Conservation (phyloP, 139 green algal genomes). For the Chlorella sorokiniana region DNA sequence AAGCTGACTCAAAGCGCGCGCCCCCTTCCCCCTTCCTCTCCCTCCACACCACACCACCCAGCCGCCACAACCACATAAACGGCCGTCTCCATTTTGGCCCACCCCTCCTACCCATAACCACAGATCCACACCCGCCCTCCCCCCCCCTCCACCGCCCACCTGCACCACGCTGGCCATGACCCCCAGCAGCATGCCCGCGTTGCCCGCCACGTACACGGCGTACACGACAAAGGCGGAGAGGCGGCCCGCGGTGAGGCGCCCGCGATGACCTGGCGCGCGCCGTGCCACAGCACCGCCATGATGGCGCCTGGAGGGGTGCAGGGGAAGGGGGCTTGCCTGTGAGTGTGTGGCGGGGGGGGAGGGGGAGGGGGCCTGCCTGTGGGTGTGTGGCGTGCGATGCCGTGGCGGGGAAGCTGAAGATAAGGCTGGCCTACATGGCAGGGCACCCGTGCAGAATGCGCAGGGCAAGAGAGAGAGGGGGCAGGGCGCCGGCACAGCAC, state of each 20-base stretch:
- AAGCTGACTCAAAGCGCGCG: not conserved
- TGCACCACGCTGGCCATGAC: slow-evolving; percentile 50
- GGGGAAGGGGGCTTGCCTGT: not conserved
- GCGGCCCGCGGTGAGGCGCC: slow-evolving; percentile 59
- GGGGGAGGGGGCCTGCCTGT: not conserved
- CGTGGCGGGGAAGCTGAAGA: not conserved
- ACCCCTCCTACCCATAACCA: not conserved
- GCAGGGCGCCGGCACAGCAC: too few species aligned
- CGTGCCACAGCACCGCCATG: slow-evolving; percentile 76
- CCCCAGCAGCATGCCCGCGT: slow-evolving; percentile 44
- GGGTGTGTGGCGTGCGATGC: not conserved
- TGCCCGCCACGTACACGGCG: slow-evolving; percentile 51
- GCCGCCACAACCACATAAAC: too few species aligned
- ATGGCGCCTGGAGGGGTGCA: slow-evolving; percentile 24
- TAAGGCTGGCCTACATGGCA: too few species aligned
- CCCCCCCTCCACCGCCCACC: slow-evolving; percentile 10
- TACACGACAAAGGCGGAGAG: slow-evolving; percentile 63
- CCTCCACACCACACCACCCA: not conserved
- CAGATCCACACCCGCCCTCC: not conserved
- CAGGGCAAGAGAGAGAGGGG: too few species aligned
- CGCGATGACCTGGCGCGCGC: slow-evolving; percentile 52
- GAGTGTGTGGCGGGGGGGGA: not conserved
- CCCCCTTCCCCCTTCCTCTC: not conserved
- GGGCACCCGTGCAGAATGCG: too few species aligned
- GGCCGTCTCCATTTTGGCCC: too few species aligned